Evolutionary conservation across 108 stramenopile species (phyloP).

Genomic region (Nannochloropsis granulata): DNA sequence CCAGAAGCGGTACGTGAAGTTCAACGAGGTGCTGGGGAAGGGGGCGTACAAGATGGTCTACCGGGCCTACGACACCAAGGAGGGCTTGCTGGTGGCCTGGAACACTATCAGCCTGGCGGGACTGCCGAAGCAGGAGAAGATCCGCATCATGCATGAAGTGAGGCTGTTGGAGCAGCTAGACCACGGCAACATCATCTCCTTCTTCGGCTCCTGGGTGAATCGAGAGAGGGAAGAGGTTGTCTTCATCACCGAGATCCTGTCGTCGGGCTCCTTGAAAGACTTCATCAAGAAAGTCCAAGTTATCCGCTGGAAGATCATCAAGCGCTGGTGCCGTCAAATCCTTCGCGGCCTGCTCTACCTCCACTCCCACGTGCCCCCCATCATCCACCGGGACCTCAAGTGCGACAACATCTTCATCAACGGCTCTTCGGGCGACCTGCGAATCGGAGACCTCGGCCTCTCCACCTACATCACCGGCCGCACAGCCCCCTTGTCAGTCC

Average conservation of each 20-base stretch:
- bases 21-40: conserved; percentile 79
- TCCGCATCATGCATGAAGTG: conserved; percentile 91
- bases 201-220: conserved; percentile 93
- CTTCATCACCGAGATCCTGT: conserved; percentile 91
- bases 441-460: conserved; percentile 92
- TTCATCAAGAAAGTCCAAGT: conserved; percentile 90
- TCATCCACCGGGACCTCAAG: conserved; percentile 88
- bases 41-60: conserved; percentile 89
- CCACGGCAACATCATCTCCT: conserved; percentile 88
- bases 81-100: conserved; percentile 97
- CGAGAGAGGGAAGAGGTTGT: conserved; percentile 55
- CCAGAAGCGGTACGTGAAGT: conserved; percentile 75
- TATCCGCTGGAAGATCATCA: conserved; percentile 87
- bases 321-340: conserved; percentile 87
- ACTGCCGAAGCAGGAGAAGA: conserved; percentile 58
- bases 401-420: conserved; percentile 94
- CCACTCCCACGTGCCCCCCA: conserved; percentile 88
- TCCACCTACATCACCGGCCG: conserved; percentile 51
- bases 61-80: conserved; percentile 85
- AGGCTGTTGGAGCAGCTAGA: conserved; percentile 74
- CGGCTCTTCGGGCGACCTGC: conserved; percentile 82
- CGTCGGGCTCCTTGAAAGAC: conserved; percentile 50
- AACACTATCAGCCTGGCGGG: conserved; percentile 75
- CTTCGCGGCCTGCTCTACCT: conserved; percentile 85
- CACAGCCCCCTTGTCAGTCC: conserved; percentile 37